Percentiles rank a stretch among this genome's conserved stretches.
Conservation (phyloP, 108 stramenopile species). For the Chaetoceros tenuissimus region DNA sequence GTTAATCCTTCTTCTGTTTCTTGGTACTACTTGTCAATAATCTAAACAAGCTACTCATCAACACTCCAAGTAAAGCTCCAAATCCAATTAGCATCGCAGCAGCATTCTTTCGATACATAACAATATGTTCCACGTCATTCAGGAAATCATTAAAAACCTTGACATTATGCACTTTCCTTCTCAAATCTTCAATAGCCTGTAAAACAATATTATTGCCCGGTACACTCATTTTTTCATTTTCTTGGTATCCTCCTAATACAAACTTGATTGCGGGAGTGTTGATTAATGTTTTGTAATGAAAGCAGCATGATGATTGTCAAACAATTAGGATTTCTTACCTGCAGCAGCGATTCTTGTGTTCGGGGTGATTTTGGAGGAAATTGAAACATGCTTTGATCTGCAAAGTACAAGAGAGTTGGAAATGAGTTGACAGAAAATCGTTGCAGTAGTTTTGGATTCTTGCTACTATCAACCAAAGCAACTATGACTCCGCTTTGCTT, state of each 20-base stretch:
- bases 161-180: not conserved
- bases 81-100: conserved; percentile 29
- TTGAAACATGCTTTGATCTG: conserved; percentile 26
- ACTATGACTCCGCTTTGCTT: conserved; percentile 29
- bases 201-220: not conserved
- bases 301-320: too few species aligned
- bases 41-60: too few species aligned
- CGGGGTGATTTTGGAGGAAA: conserved; percentile 4
- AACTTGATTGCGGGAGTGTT: too few species aligned
- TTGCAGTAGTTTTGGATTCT: conserved; percentile 16
- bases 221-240: not conserved
- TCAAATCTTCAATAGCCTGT: not conserved
- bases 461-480: conserved; percentile 35
- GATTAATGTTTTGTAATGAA: too few species aligned
- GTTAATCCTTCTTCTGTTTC: too few species aligned
- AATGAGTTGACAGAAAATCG: conserved; percentile 26
- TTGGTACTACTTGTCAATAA: too few species aligned
- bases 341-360: not conserved
- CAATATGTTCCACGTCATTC: conserved; percentile 46
- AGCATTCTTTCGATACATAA: conserved; percentile 39
- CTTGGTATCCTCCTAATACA: not conserved
- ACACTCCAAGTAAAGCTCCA: conserved; percentile 27
- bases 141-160: conserved; percentile 4
- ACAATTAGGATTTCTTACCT: too few species aligned
- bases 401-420: conserved; percentile 41